Evolutionary conservation across 306 rosid species (phyloP).

Genomic region (Begonia peltatifolia): DNA sequence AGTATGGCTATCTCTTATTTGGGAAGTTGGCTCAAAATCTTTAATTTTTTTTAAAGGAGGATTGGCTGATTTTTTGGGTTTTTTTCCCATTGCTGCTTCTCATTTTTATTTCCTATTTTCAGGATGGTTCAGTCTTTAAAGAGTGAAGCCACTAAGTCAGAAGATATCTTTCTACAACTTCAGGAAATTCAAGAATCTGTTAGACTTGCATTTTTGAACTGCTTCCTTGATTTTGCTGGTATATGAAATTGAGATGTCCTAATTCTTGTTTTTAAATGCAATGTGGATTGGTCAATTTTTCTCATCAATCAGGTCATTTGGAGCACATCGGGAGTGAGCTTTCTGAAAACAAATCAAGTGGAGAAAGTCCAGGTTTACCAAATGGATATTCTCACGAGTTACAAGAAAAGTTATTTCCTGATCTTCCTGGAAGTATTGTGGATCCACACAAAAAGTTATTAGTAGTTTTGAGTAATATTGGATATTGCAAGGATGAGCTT

Average conservation of each 20-base stretch:
- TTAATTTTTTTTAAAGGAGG: background rate
- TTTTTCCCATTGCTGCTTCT: constrained; percentile 3
- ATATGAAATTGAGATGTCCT: constrained; percentile 16
- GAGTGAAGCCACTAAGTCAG: constrained; percentile 80
- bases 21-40: constrained; percentile 1
- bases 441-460: constrained; percentile 74
- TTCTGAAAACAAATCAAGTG: constrained; percentile 37
- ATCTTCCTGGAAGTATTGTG: constrained; percentile 39
- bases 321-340: constrained; percentile 68
- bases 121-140: constrained; percentile 74
- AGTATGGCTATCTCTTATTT: background rate
- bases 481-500: constrained; percentile 95
- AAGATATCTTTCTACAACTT: constrained; percentile 66
- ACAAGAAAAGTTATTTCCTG: constrained; percentile 33
- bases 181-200: constrained; percentile 95
- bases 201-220: constrained; percentile 86
- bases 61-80: background rate
- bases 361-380: constrained; percentile 40
- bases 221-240: constrained; percentile 97
- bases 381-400: constrained; percentile 61
- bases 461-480: constrained; percentile 81
- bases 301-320: constrained; percentile 47
- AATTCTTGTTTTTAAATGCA: constrained; percentile 5
- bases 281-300: background rate
- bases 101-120: constrained; percentile 20